These are phyloP conservation scores for Zoysia matrella DNA, from an alignment of 202 grass and related monocot species.

Conservation along the genomic window DNA sequence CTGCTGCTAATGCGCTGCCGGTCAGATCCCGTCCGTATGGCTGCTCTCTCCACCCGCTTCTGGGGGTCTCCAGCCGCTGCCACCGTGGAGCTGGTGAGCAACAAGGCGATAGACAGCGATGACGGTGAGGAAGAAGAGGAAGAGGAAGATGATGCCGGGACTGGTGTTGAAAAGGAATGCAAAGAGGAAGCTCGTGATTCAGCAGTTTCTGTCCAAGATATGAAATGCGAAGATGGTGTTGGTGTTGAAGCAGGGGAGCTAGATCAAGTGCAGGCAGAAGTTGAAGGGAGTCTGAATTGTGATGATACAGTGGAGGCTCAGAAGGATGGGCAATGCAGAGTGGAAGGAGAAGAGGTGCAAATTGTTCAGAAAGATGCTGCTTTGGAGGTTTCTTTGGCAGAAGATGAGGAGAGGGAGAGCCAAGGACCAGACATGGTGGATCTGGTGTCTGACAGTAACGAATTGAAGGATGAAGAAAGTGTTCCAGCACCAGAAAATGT, in stretches of 20 bases:
- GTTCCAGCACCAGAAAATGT: constrained; percentile 27
- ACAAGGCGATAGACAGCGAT: constrained; percentile 13
- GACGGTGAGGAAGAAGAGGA: constrained; percentile 17
- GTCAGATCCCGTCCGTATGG: constrained; percentile 94
- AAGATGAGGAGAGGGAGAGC: constrained; percentile 17
- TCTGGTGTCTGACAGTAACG: neutral
- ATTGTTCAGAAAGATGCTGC: neutral
- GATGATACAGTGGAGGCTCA: constrained; percentile 32
- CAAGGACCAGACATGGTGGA: constrained; percentile 19
- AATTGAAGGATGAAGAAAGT: neutral
- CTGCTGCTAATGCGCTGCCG: constrained; percentile 95
- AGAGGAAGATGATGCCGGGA: neutral
- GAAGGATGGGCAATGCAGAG: neutral
- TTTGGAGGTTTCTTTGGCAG: constrained; percentile 37
- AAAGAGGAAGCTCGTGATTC: constrained; percentile 40
- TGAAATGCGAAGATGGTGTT: neutral
- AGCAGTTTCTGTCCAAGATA: constrained; percentile 30
- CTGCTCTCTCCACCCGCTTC: constrained; percentile 68
- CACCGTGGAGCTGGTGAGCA: constrained; percentile 50
- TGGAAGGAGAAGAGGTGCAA: constrained; percentile 15
- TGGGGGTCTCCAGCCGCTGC: constrained; percentile 85
- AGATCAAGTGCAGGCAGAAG: constrained; percentile 39
- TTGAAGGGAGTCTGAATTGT: constrained; percentile 36
- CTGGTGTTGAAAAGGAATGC: constrained; percentile 35
- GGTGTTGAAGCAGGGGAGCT: constrained; percentile 23